These are phyloP conservation scores for Remersonia thermophila DNA, from an alignment of 2,329 filamentous ascomycete species.

Conservation along the genomic window DNA sequence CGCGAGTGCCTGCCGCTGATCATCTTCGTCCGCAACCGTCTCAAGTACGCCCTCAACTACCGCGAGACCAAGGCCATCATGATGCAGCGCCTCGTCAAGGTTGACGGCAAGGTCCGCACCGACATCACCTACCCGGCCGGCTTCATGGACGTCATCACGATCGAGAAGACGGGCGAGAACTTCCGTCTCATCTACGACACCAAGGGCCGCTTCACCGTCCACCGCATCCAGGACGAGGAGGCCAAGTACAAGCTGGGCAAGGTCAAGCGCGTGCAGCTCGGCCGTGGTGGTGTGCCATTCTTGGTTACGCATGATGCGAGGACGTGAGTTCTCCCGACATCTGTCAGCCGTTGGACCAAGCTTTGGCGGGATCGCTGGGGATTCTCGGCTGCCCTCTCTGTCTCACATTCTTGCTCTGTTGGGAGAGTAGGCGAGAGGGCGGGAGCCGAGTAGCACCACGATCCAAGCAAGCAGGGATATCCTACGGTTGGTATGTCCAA, in stretches of 20 bases:
- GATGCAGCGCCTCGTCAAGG: slow-evolving; percentile 99
- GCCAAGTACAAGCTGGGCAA: slow-evolving; percentile 99
- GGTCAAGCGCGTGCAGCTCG: slow-evolving; percentile 99
- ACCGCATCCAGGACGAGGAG: slow-evolving; percentile 98
- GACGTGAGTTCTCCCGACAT: slow-evolving; percentile 98
- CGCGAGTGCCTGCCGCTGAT: slow-evolving; percentile 98
- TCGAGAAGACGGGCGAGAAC: slow-evolving; percentile 99
- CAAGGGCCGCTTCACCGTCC: slow-evolving; percentile 99
- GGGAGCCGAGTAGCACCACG: slow-evolving; percentile 8
- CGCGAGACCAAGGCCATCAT: slow-evolving; percentile 96
- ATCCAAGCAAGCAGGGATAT: slow-evolving; percentile 22
- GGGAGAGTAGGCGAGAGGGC: too few relatives aligned
- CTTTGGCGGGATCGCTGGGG: slow-evolving; percentile 55
- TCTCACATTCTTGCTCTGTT: background rate
- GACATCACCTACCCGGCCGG: slow-evolving; percentile 94
- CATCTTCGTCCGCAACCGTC: slow-evolving; percentile 91
- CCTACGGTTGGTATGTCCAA: slow-evolving; percentile 43
- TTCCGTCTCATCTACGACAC: slow-evolving; percentile 99
- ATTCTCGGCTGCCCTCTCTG: background rate
- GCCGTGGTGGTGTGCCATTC: slow-evolving; percentile 99
- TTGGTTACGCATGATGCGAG: slow-evolving; percentile 99
- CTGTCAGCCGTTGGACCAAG: slow-evolving; percentile 99
- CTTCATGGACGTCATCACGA: slow-evolving; percentile 98
- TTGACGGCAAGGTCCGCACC: slow-evolving; percentile 98
- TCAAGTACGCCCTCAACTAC: slow-evolving; percentile 99